Evolutionary conservation across 257 asterid genomes (phyloP).

Genomic region (Avicennia marina): DNA sequence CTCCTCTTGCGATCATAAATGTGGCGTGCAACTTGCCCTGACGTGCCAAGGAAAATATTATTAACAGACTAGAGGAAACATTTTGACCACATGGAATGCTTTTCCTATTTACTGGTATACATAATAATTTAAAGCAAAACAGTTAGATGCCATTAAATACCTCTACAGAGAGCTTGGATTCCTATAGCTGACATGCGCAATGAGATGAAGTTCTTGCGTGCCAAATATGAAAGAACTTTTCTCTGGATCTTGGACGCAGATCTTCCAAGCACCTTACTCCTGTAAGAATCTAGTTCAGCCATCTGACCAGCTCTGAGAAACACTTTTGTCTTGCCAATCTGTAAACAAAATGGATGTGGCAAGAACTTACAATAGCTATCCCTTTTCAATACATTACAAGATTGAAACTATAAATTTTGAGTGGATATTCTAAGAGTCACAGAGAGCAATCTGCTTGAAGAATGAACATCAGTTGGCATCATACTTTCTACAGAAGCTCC

Average conservation of each 20-base stretch:
- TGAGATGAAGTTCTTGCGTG: conserved; percentile 46
- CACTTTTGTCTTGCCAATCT: conserved; percentile 89
- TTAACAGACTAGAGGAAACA: background rate
- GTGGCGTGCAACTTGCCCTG: conserved; percentile 66
- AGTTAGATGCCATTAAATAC: conserved; percentile 24
- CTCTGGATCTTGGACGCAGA: conserved; percentile 70
- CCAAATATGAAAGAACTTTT: conserved; percentile 45
- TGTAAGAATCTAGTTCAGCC: conserved; percentile 76
- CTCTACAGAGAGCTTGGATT: conserved; percentile 73
- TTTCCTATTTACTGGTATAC: background rate
- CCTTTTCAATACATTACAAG: too few relatives aligned
- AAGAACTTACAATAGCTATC: too few relatives aligned
- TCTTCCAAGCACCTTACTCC: conserved; percentile 72
- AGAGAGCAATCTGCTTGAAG: too few relatives aligned
- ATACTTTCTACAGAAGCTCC: background rate
- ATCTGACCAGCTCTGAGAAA: conserved; percentile 95
- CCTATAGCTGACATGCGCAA: conserved; percentile 48
- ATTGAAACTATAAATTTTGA: too few relatives aligned
- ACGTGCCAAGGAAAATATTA: conserved; percentile 4
- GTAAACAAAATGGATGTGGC: conserved; percentile 16
- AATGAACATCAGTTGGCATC: too few relatives aligned
- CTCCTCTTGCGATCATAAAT: conserved; percentile 45
- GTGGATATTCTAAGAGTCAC: too few relatives aligned
- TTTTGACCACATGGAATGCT: background rate
- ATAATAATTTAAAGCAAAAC: background rate